phyloP scores from a whole-genome alignment of 2,329 filamentous ascomycete species.

The Bipolaris zeicola region DNA sequence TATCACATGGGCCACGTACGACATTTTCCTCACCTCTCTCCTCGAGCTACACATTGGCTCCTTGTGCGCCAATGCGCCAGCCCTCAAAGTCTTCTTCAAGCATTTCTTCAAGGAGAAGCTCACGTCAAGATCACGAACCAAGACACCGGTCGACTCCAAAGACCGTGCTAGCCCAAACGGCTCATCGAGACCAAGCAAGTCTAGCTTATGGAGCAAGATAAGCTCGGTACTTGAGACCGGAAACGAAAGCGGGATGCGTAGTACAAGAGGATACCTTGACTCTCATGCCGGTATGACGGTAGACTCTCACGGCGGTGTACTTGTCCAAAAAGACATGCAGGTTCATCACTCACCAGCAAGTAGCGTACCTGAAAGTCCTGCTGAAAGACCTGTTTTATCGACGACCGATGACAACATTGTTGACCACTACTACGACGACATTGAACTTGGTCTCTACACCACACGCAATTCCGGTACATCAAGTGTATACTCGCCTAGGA shows the following conservation, averaged over 20 bases:
- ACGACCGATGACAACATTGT: not conserved
- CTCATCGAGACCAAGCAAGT: not conserved
- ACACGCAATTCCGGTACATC: constrained; percentile 17
- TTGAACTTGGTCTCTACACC: constrained; percentile 30
- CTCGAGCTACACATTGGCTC: constrained; percentile 39
- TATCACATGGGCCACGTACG: constrained; percentile 35
- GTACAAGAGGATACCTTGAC: constrained; percentile 32
- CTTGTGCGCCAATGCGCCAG: constrained; percentile 41
- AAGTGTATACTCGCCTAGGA: constrained; percentile 11
- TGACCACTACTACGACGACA: constrained; percentile 29
- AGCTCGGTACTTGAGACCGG: constrained; percentile 13
- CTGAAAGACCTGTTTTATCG: not conserved
- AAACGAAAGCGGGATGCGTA: constrained; percentile 6
- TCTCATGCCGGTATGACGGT: constrained; percentile 25
- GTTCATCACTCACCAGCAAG: constrained; percentile 16
- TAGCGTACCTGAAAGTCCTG: not conserved
- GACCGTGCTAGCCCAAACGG: not conserved
- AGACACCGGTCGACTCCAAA: constrained; percentile 1
- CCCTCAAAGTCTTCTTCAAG: constrained; percentile 43
- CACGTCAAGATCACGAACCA: constrained; percentile 12
- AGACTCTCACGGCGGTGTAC: constrained; percentile 30
- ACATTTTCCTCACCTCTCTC: constrained; percentile 26
- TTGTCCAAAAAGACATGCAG: constrained; percentile 23
- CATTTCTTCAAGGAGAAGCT: constrained; percentile 35
- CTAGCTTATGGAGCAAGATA: constrained; percentile 14